Evolutionary conservation across 768 basidiomycete species (phyloP).

Genomic region (Amanita molliuscula): DNA sequence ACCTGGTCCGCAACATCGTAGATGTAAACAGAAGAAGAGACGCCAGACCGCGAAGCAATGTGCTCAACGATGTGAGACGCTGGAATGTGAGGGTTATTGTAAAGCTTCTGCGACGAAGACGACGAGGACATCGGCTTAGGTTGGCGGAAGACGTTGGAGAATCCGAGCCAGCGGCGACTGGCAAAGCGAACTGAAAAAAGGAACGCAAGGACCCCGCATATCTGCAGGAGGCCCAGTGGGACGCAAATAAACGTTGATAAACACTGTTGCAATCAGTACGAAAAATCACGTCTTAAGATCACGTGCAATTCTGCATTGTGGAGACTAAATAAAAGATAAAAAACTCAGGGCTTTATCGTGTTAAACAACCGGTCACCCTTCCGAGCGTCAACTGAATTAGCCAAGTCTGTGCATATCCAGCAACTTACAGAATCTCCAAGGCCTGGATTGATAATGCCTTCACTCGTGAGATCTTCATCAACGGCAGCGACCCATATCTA

Average conservation of each 20-base stretch:
- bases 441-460: slow-evolving; percentile 84
- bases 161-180: no score
- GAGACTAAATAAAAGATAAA: no score
- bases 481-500: slow-evolving; percentile 86
- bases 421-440: slow-evolving; percentile 80
- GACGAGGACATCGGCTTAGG: not conserved
- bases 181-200: no score
- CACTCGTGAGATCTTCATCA: slow-evolving; percentile 56
- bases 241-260: no score
- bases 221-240: no score
- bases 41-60: slow-evolving; percentile 42
- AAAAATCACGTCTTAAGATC: no score
- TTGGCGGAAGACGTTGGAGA: no score
- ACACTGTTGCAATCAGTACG: no score
- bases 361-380: not conserved
- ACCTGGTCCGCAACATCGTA: slow-evolving; percentile 79
- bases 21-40: slow-evolving; percentile 63
- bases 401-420: not conserved
- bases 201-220: no score
- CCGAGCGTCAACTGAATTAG: not conserved
- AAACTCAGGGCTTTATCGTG: not conserved
- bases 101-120: slow-evolving; percentile 16
- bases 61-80: slow-evolving; percentile 63
- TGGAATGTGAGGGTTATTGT: slow-evolving; percentile 32
- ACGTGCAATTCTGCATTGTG: no score